Percentiles rank a stretch among this genome's conserved stretches.
phyloP scores from a whole-genome alignment of 2,329 filamentous ascomycete species.

The Helotiales sp. region DNA sequence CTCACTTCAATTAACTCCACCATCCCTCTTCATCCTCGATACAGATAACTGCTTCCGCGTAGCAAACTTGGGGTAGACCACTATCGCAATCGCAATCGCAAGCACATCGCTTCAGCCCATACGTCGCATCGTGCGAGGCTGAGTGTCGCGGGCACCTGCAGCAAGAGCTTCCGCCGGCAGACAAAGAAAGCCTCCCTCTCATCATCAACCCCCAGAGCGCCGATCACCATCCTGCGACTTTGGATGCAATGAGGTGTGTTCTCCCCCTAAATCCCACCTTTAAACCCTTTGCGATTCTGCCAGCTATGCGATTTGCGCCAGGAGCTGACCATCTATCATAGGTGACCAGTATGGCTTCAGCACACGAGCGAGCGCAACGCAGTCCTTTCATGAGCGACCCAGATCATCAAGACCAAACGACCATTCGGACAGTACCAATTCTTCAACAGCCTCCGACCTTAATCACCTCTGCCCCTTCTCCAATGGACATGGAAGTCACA shows the following conservation, averaged over 20 bases:
- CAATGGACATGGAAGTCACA: conserved; percentile 66
- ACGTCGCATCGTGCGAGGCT: conserved; percentile 38
- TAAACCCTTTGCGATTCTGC: conserved; percentile 7
- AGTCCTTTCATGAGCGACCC: conserved; percentile 37
- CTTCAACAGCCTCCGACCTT: conserved; percentile 60
- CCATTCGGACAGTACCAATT: conserved; percentile 57
- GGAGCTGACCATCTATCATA: conserved; percentile 31
- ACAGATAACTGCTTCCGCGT: background rate
- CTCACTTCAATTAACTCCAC: background rate
- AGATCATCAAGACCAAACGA: conserved; percentile 34
- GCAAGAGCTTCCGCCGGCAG: conserved; percentile 21
- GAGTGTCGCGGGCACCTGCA: conserved; percentile 41
- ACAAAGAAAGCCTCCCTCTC: conserved; percentile 38
- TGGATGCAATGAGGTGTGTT: conserved; percentile 41
- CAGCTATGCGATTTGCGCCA: conserved; percentile 16
- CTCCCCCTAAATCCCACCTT: conserved; percentile 16
- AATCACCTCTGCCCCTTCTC: conserved; percentile 62
- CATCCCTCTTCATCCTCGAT: background rate
- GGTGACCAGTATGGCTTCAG: conserved; percentile 41
- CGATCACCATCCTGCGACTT: conserved; percentile 18
- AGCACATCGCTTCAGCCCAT: conserved; percentile 8
- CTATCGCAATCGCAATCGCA: conserved; percentile 3
- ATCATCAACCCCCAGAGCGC: conserved; percentile 17
- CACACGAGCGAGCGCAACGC: conserved; percentile 40
- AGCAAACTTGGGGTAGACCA: background rate